phyloP scores from a whole-genome alignment of 176 grass and related monocot genomes.

The Carex scoparia region DNA sequence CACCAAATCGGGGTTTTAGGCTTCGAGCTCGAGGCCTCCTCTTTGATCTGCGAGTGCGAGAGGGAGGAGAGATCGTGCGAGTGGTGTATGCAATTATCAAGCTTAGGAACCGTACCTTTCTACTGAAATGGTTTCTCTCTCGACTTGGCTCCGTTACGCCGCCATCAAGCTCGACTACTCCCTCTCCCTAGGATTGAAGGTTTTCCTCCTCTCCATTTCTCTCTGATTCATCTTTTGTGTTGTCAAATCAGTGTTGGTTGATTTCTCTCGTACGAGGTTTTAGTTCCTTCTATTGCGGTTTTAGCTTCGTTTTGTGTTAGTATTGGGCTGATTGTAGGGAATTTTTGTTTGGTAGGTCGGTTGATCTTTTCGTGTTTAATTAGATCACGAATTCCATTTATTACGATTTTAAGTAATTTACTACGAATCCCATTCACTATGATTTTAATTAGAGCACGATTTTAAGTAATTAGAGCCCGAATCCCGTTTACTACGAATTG shows the following conservation, averaged over 20 bases:
- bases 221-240: not conserved
- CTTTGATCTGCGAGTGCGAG: not conserved
- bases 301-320: not conserved
- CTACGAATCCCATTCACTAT: no score
- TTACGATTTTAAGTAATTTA: no score
- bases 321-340: not conserved
- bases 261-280: not conserved
- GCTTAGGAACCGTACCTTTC: not conserved
- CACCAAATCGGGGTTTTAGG: slow-evolving; percentile 9
- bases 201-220: not conserved
- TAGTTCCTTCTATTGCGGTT: not conserved
- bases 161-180: slow-evolving; percentile 87
- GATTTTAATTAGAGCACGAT: no score
- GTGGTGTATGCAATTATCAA: not conserved
- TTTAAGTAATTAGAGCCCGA: no score
- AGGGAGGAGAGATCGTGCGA: not conserved
- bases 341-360: not conserved
- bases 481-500: not conserved
- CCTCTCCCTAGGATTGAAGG: slow-evolving; percentile 67
- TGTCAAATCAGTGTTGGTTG: not conserved
- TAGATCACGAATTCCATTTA: not conserved
- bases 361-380: not conserved
- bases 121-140: slow-evolving; percentile 59
- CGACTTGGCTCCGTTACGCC: slow-evolving; percentile 87
- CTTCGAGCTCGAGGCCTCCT: not conserved